Base-by-base conservation (phyloP, 2,329 filamentous ascomycete genomes). In the Fusarium floridanum region DNA sequence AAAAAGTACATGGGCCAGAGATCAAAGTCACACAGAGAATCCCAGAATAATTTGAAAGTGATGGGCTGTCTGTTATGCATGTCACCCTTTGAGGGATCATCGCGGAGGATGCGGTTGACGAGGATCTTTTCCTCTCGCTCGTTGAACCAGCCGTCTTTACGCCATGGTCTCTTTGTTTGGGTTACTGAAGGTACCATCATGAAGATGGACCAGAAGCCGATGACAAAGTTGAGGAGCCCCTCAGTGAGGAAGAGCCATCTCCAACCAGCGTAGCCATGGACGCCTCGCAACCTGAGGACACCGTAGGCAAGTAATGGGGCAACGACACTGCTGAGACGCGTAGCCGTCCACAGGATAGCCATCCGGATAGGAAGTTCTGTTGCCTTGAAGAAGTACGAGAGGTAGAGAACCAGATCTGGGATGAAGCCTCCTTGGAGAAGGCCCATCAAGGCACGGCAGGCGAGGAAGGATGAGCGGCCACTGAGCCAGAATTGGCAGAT, bases 381-480 rank as follows among this genome's bases (percentile, higher is more conserved):
- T 5, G 22, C 20, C 55, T 59, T 59, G 20, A 37, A 94, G 82
- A 91, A 94, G 80, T 94, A 94, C 14, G 88, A 90, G 2, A 93
- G 84, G 77, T 93, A 93, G 0, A 91, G 82, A 55, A 92, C 88
- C n/a, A 62, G 48, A 20, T 72, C 70, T 4, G 70, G 70, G 20
- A 72, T 72, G 20, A 72, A 72, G 9, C 70, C 67, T 22, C 70
- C 70, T 20, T 72, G 57, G 10, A 70, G 37, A 9, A 72, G n/a
- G 2, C 63, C 67, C 12, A 72, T 50, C 3, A 66, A 22, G 27
- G 64, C 64, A 17, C 64, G 64, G 24, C 29, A 34, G 2, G 55
- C 36, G 3, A 65, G 63, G 50, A 65, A 65, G 24, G 63, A 65
- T n/a, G 27, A 34, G n/a, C 63, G 50, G 3, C 41, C 55, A 88